Conservation (phyloP, 2,329 filamentous ascomycete genomes). For the Arthrobotrys conoides region DNA sequence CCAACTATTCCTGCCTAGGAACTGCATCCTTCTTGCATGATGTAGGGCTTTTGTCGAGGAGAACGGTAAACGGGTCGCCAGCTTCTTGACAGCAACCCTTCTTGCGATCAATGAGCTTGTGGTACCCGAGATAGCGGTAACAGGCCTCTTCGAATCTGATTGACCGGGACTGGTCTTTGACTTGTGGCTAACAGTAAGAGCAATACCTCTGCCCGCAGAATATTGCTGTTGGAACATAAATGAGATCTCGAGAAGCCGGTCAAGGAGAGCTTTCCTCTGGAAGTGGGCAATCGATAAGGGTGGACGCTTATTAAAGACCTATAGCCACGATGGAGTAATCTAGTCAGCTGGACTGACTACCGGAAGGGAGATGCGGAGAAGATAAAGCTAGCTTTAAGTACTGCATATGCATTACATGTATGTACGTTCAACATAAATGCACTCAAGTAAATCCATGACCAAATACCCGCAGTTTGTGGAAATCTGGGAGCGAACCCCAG, state of each 20-base stretch:
- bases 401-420: constrained; percentile 28
- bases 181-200: constrained; percentile 6
- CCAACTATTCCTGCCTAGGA: constrained; percentile 53
- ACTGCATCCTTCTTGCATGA: constrained; percentile 52
- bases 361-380: constrained; percentile 20
- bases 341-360: constrained; percentile 50
- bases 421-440: constrained; percentile 21
- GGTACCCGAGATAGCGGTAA: constrained; percentile 1
- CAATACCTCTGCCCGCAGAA: constrained; percentile 54
- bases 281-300: constrained; percentile 48
- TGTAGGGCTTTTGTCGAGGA: constrained; percentile 51
- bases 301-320: constrained; percentile 46
- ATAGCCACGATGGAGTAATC: constrained; percentile 9
- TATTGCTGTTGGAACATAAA: constrained; percentile 51
- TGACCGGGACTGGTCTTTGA: constrained; percentile 5
- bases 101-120: constrained; percentile 41
- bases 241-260: constrained; percentile 48
- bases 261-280: constrained; percentile 46
- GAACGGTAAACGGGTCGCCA: constrained; percentile 49
- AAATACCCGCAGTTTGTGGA: constrained; percentile 14
- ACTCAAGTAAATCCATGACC: constrained; percentile 14
- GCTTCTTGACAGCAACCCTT: constrained; percentile 46
- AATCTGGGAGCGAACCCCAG: constrained; percentile 14
- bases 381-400: constrained; percentile 21
- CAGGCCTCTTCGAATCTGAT: constrained; percentile 26